Evolutionary conservation across 768 basidiomycete genomes (phyloP), one percentile per base, ranked within the genome.

Genomic region (Podaxis sp.): DNA sequence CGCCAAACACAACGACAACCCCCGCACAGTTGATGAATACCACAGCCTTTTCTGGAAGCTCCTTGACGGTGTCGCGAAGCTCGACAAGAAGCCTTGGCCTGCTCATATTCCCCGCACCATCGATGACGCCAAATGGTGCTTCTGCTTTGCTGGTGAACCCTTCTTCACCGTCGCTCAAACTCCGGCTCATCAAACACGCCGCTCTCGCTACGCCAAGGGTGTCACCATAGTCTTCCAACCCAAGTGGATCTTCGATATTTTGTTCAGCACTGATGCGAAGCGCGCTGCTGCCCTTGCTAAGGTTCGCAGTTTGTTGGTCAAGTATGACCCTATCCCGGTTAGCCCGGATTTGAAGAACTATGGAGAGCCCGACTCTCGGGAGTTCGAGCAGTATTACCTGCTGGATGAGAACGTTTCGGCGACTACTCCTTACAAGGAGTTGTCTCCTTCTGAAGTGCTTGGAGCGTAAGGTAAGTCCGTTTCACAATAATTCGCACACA

Each of bases 191-290:
- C 65, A 66, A 44, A 52, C 58, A 13, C 68, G 67, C 61, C 67
- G 64, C 13, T 66, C 63, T 3, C 63, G 68, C 46, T 65, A 61
- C 38, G 65, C 67, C n/a, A 68, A 68, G 48, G 68, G 67, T n/a
- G 57, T 68, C 22, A 64, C 65, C 30, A 68, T 68, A 42, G 68
- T 69, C 26, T 69, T 69, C 65, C 68, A 69, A 42, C 68, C 68
- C n/a, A 67, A 69, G 52, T 69, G 67, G 68, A 69, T 69, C 38
- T 69, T 69, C 58, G 68, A 69, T 28, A 69, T 69, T 30, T 49
- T 69, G 13, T 69, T 68, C 59, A 68, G 67, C 63, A 62, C 56
- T 11, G 63, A 69, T 17, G 68, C 67, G 13, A 68, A 68, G 30
- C 68, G 68, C 4, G 60, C 57, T 22, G 67, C 65, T 1, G 67